Percentiles rank a stretch among this genome's conserved stretches.
phyloP scores from a whole-genome alignment of 768 basidiomycete species.

The Termitomyces sp. region DNA sequence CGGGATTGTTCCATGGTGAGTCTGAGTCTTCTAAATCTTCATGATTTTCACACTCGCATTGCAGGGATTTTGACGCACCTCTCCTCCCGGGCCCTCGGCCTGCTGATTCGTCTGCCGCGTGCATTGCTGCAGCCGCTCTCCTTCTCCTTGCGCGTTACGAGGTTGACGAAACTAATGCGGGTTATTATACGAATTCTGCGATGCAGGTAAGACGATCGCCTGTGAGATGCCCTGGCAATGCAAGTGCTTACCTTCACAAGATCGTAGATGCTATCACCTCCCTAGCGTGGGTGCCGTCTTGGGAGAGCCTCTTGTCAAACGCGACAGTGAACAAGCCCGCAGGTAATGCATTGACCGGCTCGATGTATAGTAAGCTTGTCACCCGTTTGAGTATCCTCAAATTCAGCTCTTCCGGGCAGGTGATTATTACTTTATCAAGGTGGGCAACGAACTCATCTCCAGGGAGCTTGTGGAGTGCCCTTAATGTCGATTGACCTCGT shows the following conservation, averaged over 20 bases:
- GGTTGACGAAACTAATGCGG: constrained; percentile 28
- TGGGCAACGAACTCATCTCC: constrained; percentile 50
- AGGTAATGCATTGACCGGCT: constrained; percentile 17
- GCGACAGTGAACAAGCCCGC: constrained; percentile 20
- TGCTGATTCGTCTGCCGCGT: constrained; percentile 71
- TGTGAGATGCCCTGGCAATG: background rate
- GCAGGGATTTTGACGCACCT: constrained; percentile 76
- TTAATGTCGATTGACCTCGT: background rate
- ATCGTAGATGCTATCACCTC: constrained; percentile 16
- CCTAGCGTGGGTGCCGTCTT: constrained; percentile 19
- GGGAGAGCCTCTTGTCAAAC: constrained; percentile 22
- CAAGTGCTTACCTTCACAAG: background rate
- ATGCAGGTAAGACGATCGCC: constrained; percentile 34
- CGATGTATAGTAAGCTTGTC: constrained; percentile 31
- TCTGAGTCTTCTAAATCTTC: background rate
- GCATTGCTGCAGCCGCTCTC: constrained; percentile 58
- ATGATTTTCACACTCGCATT: constrained; percentile 1
- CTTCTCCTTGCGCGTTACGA: constrained; percentile 52
- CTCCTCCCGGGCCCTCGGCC: constrained; percentile 48
- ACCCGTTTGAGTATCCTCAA: background rate
- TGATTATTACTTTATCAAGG: constrained; percentile 62
- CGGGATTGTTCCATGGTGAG: constrained; percentile 68
- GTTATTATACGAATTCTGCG: constrained; percentile 48
- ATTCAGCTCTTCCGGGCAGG: constrained; percentile 30
- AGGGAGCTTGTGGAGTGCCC: constrained; percentile 43